Conservation (phyloP, 2,329 filamentous ascomycete species). For the Samsoniella hepiali region DNA sequence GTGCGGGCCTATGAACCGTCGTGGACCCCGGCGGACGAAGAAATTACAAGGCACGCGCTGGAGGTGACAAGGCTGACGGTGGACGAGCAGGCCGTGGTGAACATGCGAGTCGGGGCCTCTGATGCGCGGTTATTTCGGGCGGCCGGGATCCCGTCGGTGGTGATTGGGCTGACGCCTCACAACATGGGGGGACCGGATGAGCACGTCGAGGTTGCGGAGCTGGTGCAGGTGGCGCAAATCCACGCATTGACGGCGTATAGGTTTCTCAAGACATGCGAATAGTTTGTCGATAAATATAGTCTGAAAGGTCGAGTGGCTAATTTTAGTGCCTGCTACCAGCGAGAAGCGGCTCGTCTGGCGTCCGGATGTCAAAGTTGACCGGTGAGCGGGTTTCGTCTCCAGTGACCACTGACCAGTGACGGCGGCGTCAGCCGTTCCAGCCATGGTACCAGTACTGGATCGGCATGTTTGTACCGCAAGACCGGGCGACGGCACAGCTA, state of each 20-base stretch:
- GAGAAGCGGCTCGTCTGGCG: background rate
- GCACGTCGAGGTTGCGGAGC: slow-evolving; percentile 17
- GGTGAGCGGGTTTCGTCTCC: background rate
- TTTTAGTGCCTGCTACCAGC: too few species aligned
- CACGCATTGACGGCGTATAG: slow-evolving; percentile 18
- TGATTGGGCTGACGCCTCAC: slow-evolving; percentile 19
- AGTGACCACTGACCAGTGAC: too few species aligned
- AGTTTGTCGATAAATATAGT: too few species aligned
- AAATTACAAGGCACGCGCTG: slow-evolving; percentile 16
- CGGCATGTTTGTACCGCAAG: background rate
- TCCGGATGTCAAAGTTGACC: background rate
- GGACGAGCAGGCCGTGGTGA: slow-evolving; percentile 13
- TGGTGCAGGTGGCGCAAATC: slow-evolving; percentile 20
- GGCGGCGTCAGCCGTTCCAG: too few species aligned
- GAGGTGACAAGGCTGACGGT: slow-evolving; percentile 16
- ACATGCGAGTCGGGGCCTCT: slow-evolving; percentile 20
- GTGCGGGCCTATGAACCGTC: slow-evolving; percentile 18
- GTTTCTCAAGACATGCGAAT: slow-evolving; percentile 10
- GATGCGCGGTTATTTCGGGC: slow-evolving; percentile 19
- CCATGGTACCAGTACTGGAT: background rate
- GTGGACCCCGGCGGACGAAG: slow-evolving; percentile 18
- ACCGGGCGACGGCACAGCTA: background rate
- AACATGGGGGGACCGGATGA: slow-evolving; percentile 21
- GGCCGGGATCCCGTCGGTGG: slow-evolving; percentile 18
- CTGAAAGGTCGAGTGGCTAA: background rate